Evolutionary conservation across 108 stramenopile species (phyloP), one percentile per base, ranked within the genome.

Genomic region (Schizochytrium sp.): DNA sequence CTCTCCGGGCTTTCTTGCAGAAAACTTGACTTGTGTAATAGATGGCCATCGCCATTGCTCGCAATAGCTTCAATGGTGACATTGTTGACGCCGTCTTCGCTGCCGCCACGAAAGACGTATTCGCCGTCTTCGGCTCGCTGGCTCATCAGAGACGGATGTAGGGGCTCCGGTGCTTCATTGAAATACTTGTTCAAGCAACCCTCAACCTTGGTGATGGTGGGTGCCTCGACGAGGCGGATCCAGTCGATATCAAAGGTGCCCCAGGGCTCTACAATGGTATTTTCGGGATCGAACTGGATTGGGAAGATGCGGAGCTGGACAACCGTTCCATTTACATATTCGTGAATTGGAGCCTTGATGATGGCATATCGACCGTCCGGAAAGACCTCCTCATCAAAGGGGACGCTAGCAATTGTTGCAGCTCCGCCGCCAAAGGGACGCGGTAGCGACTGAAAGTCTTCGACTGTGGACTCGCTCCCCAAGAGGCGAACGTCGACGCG

Each of bases 121-220:
- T 91, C 55, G 8, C 71, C 72, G 41, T 71, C 90, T 41, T 90
- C 72, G 34, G 25, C 48, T 10, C 5, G 0, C 23, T 29, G 19
- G 4, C 72, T 58, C 3, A 72, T 18, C 53, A 23, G 58, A 14
- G 89, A 60, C 12, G 90, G 53, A 12, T 28, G 21, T 44, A 83
- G 45, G 18, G 91, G 92, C 51, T 14, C 8, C 1, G 88, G 34
- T 47, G 19, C 28, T 6, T 57, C 87, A 10, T 5, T 28, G 53
- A 87, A 92, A 25, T 91, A 91, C 4, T 51, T 28, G 72, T 93
- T 92, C 21, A 93, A n/a, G 63, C 93, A 93, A 16, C 93, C 93
- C 41, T 88, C 51, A 34, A 93, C 92, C 4, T 88, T 45, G 5
- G 72, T 58, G 44, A 93, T 63, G 29, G 55, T 53, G 2, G 93